phyloP scores from a whole-genome alignment of 208 protist species.

The Tritrichomonas foetus region DNA sequence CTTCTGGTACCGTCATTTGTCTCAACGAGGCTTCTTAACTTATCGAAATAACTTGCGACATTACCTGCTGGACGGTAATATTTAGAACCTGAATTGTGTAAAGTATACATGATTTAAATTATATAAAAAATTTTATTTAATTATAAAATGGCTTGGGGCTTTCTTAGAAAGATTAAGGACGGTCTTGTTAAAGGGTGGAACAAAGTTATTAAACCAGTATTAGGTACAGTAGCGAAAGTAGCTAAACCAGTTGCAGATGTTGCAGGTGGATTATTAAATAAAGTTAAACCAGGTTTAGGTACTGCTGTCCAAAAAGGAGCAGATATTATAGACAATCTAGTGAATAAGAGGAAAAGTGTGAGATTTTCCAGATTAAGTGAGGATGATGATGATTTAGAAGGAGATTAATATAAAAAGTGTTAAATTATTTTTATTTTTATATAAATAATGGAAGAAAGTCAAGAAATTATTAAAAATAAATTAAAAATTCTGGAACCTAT shows the following conservation, averaged over 20 bases:
- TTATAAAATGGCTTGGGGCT: background rate
- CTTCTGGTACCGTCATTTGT: background rate
- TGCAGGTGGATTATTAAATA: background rate
- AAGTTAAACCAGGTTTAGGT: background rate
- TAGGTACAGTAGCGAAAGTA: no score
- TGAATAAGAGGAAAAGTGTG: background rate
- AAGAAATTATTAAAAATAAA: no score
- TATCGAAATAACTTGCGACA: background rate
- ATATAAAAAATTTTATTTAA: background rate
- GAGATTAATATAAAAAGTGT: no score
- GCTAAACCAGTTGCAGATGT: background rate
- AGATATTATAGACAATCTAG: background rate
- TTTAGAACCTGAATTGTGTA: background rate
- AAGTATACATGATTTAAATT: background rate
- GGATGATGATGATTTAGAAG: no score
- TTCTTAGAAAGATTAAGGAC: background rate
- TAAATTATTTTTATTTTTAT: no score
- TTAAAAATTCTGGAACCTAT: no score
- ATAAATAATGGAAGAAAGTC: no score
- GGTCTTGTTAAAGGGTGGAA: background rate
- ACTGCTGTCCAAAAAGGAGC: background rate
- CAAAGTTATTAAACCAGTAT: background rate
- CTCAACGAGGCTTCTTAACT: background rate
- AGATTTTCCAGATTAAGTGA: no score
- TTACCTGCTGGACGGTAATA: background rate